Evolutionary conservation across 1,284 basidiomycete species (phyloP), one percentile per base, ranked within the genome.

Genomic region (Cryptococcus wingfieldii): DNA sequence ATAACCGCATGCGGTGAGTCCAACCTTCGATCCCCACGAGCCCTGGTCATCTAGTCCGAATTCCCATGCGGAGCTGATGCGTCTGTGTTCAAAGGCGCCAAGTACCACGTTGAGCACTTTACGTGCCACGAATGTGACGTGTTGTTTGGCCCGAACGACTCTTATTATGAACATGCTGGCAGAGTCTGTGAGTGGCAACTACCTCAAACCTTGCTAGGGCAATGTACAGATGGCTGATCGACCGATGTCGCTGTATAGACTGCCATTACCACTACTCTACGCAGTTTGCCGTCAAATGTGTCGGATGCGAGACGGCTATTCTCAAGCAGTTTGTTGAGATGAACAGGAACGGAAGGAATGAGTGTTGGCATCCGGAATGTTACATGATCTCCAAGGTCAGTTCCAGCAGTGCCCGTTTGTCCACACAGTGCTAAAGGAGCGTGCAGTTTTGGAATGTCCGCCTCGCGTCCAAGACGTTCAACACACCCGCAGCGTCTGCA

Each of bases 341-440:
- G 79, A 98, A 98, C 72, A 84, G 95, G 61, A 98, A 98, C 78
- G 91, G 90, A 82, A 83, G 86, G 56, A 93, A 98, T 78, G 96
- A 98, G 79, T 98, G 96, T 73, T 99, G 96, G 95, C 95, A 99
- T 82, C 95, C 95, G 50, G 95, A 99, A 78, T 99, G 95, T 77
- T 98, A 98, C 78, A 98, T 98, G 94, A 98, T 98, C 68, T 95
- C 98, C 79, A 98, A 96, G 82, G 90, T 91, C 58, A 54, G 80
- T 37, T 18, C 23, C 34, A 47, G 28, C 6, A 14, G 25, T 51
- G 23, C 38, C 9, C 25, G 23, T 53, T 55, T 38, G 47, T 45
- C 44, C 28, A 38, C 25, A 1, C 31, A 34, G 31, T 34, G 31
- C 31, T 34, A 34, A 34, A 34, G 31, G 31, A 34, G 31, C 38